These are phyloP conservation scores for Calophaca sinica DNA, from an alignment of 306 rosid genomes.

Conservation along the genomic window DNA sequence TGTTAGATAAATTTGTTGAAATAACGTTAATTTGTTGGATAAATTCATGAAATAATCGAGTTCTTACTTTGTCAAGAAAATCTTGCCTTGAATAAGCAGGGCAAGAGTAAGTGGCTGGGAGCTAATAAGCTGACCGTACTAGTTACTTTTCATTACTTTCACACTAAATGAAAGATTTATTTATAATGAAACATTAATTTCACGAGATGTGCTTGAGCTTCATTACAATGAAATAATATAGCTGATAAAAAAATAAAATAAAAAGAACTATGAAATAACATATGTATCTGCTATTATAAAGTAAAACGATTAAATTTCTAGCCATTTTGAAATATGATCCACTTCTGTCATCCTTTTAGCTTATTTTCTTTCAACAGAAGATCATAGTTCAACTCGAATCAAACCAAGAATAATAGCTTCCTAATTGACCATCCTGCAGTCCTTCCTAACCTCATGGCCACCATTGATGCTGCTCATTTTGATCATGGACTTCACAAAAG, in stretches of 20 bases:
- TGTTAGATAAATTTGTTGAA: too few relatives aligned
- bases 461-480: slow-evolving; percentile 68
- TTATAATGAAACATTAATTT: neutral
- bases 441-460: slow-evolving; percentile 65
- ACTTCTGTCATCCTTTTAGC: neutral
- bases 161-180: too few relatives aligned
- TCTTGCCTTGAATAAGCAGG: too few relatives aligned
- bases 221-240: slow-evolving; percentile 21
- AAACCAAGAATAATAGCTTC: slow-evolving; percentile 41
- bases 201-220: slow-evolving; percentile 12
- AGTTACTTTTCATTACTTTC: too few relatives aligned
- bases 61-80: too few relatives aligned
- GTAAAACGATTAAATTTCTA: neutral
- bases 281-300: neutral
- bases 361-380: neutral
- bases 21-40: too few relatives aligned
- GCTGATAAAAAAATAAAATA: neutral
- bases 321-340: neutral
- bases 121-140: too few relatives aligned
- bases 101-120: too few relatives aligned
- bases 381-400: neutral
- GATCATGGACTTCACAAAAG: slow-evolving; percentile 77
- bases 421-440: slow-evolving; percentile 65
- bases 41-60: too few relatives aligned
- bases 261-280: slow-evolving; percentile 1